Evolutionary conservation across 2,329 filamentous ascomycete genomes (phyloP).

Genomic region (Penicillium paneum): DNA sequence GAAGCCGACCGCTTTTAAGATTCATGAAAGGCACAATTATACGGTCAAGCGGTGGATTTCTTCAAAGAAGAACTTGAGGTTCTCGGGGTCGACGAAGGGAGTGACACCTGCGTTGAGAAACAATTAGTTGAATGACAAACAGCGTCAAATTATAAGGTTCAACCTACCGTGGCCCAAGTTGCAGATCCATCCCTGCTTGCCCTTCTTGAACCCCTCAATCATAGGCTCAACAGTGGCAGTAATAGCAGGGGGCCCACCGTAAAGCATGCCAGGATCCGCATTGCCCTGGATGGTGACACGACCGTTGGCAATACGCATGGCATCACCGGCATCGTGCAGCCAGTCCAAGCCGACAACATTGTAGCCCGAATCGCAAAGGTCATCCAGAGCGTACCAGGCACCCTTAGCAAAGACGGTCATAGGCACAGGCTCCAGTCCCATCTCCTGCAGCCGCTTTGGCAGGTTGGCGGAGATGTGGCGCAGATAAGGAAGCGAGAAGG

Average conservation of each 20-base stretch:
- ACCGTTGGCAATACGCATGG: conserved; percentile 73
- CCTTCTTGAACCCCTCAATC: conserved; percentile 78
- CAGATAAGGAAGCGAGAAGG: conserved; percentile 83
- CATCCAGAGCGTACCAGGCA: conserved; percentile 89
- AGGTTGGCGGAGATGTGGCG: conserved; percentile 78
- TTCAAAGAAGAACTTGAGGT: conserved; percentile 89
- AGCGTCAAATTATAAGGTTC: not conserved
- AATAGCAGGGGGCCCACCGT: conserved; percentile 78
- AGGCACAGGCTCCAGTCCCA: conserved; percentile 76
- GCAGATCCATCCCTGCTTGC: conserved; percentile 91
- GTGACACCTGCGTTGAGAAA: conserved; percentile 67
- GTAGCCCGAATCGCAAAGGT: conserved; percentile 83
- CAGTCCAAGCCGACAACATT: conserved; percentile 93
- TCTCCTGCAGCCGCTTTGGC: conserved; percentile 67
- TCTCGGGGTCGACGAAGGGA: conserved; percentile 87
- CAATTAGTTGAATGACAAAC: conserved; percentile 20
- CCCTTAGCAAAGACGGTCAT: conserved; percentile 99
- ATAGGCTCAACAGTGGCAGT: conserved; percentile 78
- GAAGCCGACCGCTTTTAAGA: conserved; percentile 7
- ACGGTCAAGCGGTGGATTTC: conserved; percentile 69
- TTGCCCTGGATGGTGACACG: conserved; percentile 88
- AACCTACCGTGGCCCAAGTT: conserved; percentile 87
- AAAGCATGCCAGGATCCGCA: conserved; percentile 88
- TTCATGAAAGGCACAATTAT: conserved; percentile 9
- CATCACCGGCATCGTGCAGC: conserved; percentile 83